These are phyloP conservation scores for Cornus kousa DNA, from an alignment of 148 eudicot genomes.

Conservation along the genomic window DNA sequence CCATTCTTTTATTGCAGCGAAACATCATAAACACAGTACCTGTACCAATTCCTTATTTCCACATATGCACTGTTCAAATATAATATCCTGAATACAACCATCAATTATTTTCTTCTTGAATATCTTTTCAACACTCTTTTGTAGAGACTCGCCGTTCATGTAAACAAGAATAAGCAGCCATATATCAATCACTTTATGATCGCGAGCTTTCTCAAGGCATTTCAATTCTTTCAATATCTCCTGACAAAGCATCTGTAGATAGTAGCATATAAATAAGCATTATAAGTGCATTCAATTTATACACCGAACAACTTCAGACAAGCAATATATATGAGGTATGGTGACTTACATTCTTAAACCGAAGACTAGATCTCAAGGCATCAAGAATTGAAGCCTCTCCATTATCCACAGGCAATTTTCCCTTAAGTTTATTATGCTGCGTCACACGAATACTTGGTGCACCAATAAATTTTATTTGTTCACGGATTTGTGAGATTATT, in stretches of 20 bases:
- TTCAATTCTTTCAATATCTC: conserved; percentile 56
- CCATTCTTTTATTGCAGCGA: neutral
- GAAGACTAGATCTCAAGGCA: conserved; percentile 56
- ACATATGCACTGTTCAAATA: conserved; percentile 51
- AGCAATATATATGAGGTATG: neutral
- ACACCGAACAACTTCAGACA: neutral
- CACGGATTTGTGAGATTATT: conserved; percentile 54
- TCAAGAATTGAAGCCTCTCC: conserved; percentile 49
- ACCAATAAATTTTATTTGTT: conserved; percentile 47
- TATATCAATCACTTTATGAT: conserved; percentile 59
- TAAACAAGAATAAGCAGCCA: conserved; percentile 55
- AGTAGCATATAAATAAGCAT: conserved; percentile 2
- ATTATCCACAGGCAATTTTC: conserved; percentile 38
- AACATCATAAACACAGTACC: conserved; percentile 29
- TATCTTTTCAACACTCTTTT: conserved; percentile 49
- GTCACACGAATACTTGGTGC: conserved; percentile 19
- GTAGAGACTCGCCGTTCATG: conserved; percentile 48
- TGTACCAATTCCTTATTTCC: conserved; percentile 46
- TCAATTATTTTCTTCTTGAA: conserved; percentile 53
- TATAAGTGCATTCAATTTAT: neutral
- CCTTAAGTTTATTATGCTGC: conserved; percentile 41
- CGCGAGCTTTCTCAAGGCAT: conserved; percentile 37
- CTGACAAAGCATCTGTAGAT: conserved; percentile 46
- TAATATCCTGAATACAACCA: conserved; percentile 37
- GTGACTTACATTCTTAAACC: conserved; percentile 45